Conservation (phyloP, 441 rosid genomes). For the Eutrema salsugineum region DNA sequence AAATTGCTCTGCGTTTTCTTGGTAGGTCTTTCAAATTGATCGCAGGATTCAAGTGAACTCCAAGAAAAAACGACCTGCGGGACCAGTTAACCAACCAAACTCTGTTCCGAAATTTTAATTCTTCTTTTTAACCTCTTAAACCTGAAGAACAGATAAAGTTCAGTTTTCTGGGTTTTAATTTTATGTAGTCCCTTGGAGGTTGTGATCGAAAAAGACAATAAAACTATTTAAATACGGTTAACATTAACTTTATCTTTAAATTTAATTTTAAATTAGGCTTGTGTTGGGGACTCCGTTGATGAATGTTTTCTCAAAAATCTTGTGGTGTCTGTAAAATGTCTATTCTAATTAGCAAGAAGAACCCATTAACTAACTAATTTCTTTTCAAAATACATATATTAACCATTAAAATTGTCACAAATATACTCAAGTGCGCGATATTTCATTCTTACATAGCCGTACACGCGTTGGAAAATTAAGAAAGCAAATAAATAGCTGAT, state of each 20-base stretch:
- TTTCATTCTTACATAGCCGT: background rate
- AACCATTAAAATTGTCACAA: background rate
- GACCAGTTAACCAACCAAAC: slow-evolving; percentile 29
- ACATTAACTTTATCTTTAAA: background rate
- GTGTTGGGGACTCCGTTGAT: too few species aligned
- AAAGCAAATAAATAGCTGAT: background rate
- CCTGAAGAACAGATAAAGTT: slow-evolving; percentile 1
- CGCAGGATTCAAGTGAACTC: slow-evolving; percentile 30
- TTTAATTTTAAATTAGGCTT: background rate
- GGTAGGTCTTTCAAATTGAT: slow-evolving; percentile 11
- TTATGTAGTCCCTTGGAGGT: background rate
- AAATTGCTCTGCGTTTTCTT: background rate
- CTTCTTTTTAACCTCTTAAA: background rate
- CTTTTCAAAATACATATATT: background rate
- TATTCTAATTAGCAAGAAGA: background rate
- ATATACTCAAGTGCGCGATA: background rate
- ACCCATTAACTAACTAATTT: background rate
- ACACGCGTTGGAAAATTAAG: background rate
- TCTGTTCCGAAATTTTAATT: background rate
- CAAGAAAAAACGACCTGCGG: slow-evolving; percentile 21
- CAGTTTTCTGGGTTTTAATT: background rate
- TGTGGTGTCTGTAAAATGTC: too few species aligned
- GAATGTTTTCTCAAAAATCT: too few species aligned
- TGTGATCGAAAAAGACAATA: background rate
- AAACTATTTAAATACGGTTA: background rate